Base-by-base conservation (phyloP, 768 basidiomycete genomes). In the Auriculariales sp. region DNA sequence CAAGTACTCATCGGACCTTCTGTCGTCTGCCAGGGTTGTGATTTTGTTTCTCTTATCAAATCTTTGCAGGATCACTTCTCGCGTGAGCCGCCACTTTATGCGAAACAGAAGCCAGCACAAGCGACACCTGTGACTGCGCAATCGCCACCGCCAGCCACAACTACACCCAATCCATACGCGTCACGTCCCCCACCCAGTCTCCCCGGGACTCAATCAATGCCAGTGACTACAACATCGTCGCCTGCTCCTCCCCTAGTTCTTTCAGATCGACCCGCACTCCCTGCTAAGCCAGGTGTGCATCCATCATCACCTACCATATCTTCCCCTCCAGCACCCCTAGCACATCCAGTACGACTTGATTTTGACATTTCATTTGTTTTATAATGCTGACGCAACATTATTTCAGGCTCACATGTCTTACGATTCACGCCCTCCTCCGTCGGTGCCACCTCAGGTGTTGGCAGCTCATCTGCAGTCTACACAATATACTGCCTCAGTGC, bases 11-110 rank as follows among this genome's bases (percentile, higher is more conserved):
- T n/a, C 47, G 14, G 17, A 1, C 15, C 29, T 27, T 12, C 3
- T 31, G 25, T 32, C 3, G 29, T 49, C n/a, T n/a, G n/a, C 30
- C 55, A 94, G 91, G 81, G 79, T 44, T 88, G 91, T 65, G 78
- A 70, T 61, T 68, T 98, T n/a, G 66, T 70, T 25, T 74, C 71
- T 3, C 71, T 99, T 19, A 61, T 93, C 36, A 77, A 85, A 54
- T 79, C 80, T 17, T 74, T 97, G 69, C 81, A 85, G 56, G 72
- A 78, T 33, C 72, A 82, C 49, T 98, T 98, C 66, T 93, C 89
- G 19, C 71, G 71, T 28, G 74, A 80, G 42, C 93, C 94, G 35
- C 93, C 93, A 5, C 78, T 98, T 14, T 95, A 92, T 61, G 80
- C 93, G 28, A 90, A 83, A 64, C 82, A 88, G 14, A 74, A 54